phyloP scores from a whole-genome alignment of 148 eudicot species.

The Chenopodium quinoa region DNA sequence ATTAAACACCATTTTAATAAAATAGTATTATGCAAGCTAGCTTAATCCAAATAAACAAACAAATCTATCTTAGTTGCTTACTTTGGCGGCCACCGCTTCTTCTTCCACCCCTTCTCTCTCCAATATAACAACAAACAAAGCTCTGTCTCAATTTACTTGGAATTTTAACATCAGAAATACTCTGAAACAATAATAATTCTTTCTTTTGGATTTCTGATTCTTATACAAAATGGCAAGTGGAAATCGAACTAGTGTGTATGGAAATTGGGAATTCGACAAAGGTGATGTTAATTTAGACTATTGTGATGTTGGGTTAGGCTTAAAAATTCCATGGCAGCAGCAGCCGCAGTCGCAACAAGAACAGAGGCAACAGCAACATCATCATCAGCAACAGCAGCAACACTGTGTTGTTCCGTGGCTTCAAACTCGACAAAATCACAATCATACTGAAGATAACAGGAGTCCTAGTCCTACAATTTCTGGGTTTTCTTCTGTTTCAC shows the following conservation, averaged over 20 bases:
- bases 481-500: background rate
- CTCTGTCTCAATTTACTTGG: too few relatives aligned
- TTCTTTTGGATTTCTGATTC: constrained; percentile 1
- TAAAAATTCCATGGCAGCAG: constrained; percentile 34
- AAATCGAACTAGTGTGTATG: constrained; percentile 22
- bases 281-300: constrained; percentile 15
- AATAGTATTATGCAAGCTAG: too few relatives aligned
- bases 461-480: background rate
- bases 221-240: constrained; percentile 33
- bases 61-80: constrained; percentile 13
- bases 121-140: background rate
- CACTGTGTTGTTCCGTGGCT: background rate
- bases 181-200: too few relatives aligned
- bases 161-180: too few relatives aligned
- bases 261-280: constrained; percentile 26
- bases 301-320: constrained; percentile 56
- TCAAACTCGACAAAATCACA: background rate
- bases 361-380: background rate
- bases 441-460: background rate
- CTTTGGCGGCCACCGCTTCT: constrained; percentile 30
- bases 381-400: background rate
- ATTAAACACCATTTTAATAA: too few relatives aligned
- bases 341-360: constrained; percentile 2
- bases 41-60: background rate
- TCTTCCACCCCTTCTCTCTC: background rate